These are phyloP conservation scores for Saccharomycopsis selenospora DNA, from an alignment of 805 yeast genomes.

Conservation along the genomic window DNA sequence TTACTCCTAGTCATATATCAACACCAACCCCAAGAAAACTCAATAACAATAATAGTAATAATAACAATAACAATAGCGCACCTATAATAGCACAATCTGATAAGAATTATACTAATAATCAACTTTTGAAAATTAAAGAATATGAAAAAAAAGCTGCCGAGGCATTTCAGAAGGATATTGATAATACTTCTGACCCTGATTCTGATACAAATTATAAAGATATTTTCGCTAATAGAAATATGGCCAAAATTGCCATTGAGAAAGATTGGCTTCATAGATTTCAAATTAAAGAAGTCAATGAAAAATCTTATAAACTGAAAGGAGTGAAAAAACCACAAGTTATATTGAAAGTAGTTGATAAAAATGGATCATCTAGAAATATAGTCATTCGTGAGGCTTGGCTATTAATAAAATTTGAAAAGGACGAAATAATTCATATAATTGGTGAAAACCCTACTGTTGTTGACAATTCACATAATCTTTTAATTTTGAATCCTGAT, in stretches of 20 bases:
- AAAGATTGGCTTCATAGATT: slow-evolving; percentile 19
- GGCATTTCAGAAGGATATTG: not conserved
- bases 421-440: slow-evolving; percentile 55
- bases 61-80: not conserved
- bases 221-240: slow-evolving; percentile 7
- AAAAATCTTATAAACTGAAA: slow-evolving; percentile 8
- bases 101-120: not conserved
- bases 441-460: slow-evolving; percentile 33
- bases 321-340: slow-evolving; percentile 15
- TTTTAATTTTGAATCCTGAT: slow-evolving; percentile 84
- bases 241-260: slow-evolving; percentile 16
- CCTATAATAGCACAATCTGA: not conserved
- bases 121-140: not conserved
- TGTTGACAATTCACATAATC: slow-evolving; percentile 48
- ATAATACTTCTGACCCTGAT: not conserved
- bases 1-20: too few species aligned
- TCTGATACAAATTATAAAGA: slow-evolving; percentile 10
- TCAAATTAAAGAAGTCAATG: slow-evolving; percentile 9
- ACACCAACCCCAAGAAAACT: too few species aligned
- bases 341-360: slow-evolving; percentile 45
- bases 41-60: too few species aligned
- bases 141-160: not conserved
- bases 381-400: slow-evolving; percentile 58
- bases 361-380: slow-evolving; percentile 29
- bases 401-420: slow-evolving; percentile 40